These are phyloP conservation scores for Boletus rufocinnamomeus DNA, from an alignment of 768 basidiomycete species.

Conservation along the genomic window DNA sequence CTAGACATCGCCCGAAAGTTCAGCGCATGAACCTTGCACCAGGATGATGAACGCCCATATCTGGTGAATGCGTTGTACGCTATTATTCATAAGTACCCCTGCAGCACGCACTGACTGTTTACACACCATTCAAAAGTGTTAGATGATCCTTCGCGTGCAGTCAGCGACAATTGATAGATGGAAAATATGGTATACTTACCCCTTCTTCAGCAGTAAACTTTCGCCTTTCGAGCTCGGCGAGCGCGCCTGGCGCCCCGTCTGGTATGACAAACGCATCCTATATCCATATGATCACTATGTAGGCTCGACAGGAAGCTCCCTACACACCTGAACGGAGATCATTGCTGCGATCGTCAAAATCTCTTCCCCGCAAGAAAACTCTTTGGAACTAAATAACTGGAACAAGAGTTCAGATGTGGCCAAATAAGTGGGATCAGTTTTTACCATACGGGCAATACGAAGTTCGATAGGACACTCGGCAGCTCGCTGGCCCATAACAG, in stretches of 20 bases:
- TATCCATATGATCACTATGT: background rate
- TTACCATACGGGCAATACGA: slow-evolving; percentile 90
- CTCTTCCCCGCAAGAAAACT: slow-evolving; percentile 90
- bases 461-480: slow-evolving; percentile 95
- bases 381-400: slow-evolving; percentile 84
- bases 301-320: slow-evolving; percentile 4
- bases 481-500: slow-evolving; percentile 77
- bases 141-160: slow-evolving; percentile 75
- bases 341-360: slow-evolving; percentile 96
- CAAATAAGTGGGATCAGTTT: slow-evolving; percentile 19
- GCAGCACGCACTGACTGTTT: background rate
- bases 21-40: slow-evolving; percentile 91
- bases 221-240: slow-evolving; percentile 88
- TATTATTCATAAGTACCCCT: slow-evolving; percentile 35
- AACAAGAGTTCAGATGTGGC: slow-evolving; percentile 4
- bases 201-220: slow-evolving; percentile 99
- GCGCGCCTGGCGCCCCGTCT: slow-evolving; percentile 79
- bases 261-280: slow-evolving; percentile 91
- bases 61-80: slow-evolving; percentile 92
- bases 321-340: slow-evolving; percentile 79
- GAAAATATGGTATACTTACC: slow-evolving; percentile 45
- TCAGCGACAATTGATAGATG: background rate
- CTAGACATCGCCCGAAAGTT: slow-evolving; percentile 94
- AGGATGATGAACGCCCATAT: slow-evolving; percentile 81
- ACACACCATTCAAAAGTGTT: slow-evolving; percentile 84